These are phyloP conservation scores for Alloascoidea africana DNA, from an alignment of 805 yeast genomes.

Conservation along the genomic window DNA sequence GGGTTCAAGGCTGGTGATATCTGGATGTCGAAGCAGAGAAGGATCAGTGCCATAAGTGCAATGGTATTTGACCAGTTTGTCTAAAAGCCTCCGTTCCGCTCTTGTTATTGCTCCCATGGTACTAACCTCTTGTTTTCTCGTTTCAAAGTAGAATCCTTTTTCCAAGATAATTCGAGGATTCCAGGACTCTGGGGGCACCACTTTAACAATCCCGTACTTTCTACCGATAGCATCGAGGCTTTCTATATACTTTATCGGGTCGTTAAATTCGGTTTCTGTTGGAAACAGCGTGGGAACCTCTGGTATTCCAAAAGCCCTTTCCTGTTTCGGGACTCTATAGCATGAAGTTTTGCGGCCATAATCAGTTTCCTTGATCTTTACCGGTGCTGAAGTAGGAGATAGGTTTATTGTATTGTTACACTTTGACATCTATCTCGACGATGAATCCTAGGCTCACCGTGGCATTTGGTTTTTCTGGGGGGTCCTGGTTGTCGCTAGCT, in stretches of 20 bases:
- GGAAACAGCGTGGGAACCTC: conserved; percentile 37
- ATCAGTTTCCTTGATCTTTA: neutral
- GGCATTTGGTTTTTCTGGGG: too few species aligned
- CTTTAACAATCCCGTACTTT: conserved; percentile 53
- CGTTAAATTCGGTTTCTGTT: conserved; percentile 30
- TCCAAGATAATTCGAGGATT: conserved; percentile 23
- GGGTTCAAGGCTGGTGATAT: conserved; percentile 11
- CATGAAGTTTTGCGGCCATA: neutral
- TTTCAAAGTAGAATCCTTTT: conserved; percentile 24
- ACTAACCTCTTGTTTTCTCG: conserved; percentile 19
- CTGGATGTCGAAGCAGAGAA: too few species aligned
- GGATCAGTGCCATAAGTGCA: conserved; percentile 10
- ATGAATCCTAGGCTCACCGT: too few species aligned
- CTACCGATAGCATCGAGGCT: conserved; percentile 31
- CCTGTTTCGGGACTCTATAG: neutral
- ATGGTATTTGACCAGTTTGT: conserved; percentile 18
- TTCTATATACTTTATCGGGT: conserved; percentile 47
- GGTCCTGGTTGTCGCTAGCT: too few species aligned
- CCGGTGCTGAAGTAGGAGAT: too few species aligned
- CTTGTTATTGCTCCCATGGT: conserved; percentile 20
- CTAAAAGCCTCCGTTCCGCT: conserved; percentile 17
- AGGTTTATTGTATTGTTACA: too few species aligned
- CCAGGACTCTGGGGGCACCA: conserved; percentile 36
- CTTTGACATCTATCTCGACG: too few species aligned
- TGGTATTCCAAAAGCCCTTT: too few species aligned